Evolutionary conservation across 2,329 filamentous ascomycete genomes (phyloP).

Genomic region (Colletotrichum sp.): DNA sequence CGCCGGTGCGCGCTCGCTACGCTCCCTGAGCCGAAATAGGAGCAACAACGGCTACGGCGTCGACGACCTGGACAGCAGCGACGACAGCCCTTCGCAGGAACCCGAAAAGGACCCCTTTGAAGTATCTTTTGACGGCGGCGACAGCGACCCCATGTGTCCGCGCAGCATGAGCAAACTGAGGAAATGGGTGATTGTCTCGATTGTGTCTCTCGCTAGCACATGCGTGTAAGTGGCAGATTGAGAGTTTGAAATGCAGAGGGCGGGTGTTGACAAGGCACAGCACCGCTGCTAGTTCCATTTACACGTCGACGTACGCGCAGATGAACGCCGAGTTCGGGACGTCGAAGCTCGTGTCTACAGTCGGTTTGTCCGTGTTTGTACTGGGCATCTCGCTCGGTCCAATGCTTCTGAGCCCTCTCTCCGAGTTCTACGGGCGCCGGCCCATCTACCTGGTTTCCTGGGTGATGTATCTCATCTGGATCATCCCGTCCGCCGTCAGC

Average conservation of each 20-base stretch:
- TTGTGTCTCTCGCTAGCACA: slow-evolving; percentile 76
- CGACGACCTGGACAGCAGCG: slow-evolving; percentile 31
- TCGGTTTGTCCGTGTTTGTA: slow-evolving; percentile 85
- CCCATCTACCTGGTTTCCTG: slow-evolving; percentile 82
- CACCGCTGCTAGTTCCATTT: slow-evolving; percentile 86
- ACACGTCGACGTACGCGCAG: slow-evolving; percentile 82
- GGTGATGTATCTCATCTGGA: slow-evolving; percentile 76
- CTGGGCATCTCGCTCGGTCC: slow-evolving; percentile 73
- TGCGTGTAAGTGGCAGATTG: slow-evolving; percentile 77
- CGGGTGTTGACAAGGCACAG: slow-evolving; percentile 43
- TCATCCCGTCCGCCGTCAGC: slow-evolving; percentile 84
- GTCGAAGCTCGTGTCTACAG: slow-evolving; percentile 74
- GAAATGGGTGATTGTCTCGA: slow-evolving; percentile 81
- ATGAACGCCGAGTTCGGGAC: slow-evolving; percentile 77
- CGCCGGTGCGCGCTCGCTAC: background rate
- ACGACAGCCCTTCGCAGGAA: slow-evolving; percentile 7
- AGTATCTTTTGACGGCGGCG: slow-evolving; percentile 76
- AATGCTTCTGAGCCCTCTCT: slow-evolving; percentile 67
- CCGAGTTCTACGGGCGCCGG: slow-evolving; percentile 82
- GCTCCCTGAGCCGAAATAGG: slow-evolving; percentile 32
- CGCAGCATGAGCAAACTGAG: slow-evolving; percentile 68
- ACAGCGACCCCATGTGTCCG: slow-evolving; percentile 76
- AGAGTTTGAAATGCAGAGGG: background rate
- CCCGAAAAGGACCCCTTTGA: slow-evolving; percentile 56
- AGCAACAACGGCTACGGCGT: slow-evolving; percentile 53